Conservation (phyloP, 257 asterid genomes). For the Pogostemon cablin region DNA sequence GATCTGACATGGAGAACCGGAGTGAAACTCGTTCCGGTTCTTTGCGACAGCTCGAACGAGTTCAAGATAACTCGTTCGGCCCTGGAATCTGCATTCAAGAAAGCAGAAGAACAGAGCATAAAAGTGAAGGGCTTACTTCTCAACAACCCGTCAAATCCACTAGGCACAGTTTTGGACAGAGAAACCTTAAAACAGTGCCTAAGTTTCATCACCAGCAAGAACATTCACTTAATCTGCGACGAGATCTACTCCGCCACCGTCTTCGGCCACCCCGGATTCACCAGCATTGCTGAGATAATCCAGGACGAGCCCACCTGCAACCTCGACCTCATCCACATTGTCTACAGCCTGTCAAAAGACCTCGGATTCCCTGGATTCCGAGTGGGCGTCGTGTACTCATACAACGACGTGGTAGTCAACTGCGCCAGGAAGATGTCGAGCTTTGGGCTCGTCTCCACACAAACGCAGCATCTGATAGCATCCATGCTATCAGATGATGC, state of each 20-base stretch:
- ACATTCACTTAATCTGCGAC: constrained; percentile 74
- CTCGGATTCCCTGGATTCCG: constrained; percentile 87
- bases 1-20: constrained; percentile 88
- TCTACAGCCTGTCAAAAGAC: constrained; percentile 80
- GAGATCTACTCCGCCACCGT: constrained; percentile 92
- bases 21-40: constrained; percentile 61
- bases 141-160: constrained; percentile 86
- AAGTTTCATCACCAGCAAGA: constrained; percentile 49
- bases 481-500: constrained; percentile 67
- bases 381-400: constrained; percentile 74
- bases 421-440: constrained; percentile 85
- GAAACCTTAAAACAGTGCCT: constrained; percentile 51
- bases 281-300: constrained; percentile 69
- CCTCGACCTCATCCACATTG: constrained; percentile 67
- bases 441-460: constrained; percentile 83
- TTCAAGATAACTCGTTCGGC: constrained; percentile 66
- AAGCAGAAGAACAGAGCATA: constrained; percentile 61
- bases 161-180: constrained; percentile 69
- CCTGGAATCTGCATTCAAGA: constrained; percentile 60
- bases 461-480: constrained; percentile 73
- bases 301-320: constrained; percentile 44
- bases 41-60: constrained; percentile 61
- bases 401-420: constrained; percentile 56
- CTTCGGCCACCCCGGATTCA: constrained; percentile 56
- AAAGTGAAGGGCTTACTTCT: constrained; percentile 72